A percentile compares a stretch with the other conserved stretches of the same genome.
Evolutionary conservation across 1,139 yeast species (phyloP).

Genomic region (Zhuliangozyma parablackwelliae): DNA sequence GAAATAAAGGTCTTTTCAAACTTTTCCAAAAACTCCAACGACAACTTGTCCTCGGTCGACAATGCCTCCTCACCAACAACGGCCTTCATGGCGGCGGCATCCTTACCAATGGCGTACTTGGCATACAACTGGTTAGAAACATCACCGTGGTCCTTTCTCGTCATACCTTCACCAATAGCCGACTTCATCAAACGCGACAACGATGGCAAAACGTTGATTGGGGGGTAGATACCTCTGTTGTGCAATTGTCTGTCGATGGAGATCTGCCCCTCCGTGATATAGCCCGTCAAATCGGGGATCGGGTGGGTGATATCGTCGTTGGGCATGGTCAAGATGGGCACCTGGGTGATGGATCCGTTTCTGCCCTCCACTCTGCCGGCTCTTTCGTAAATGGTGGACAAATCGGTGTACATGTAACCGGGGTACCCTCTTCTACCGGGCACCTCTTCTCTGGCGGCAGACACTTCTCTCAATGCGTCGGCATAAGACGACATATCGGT

Average conservation of each 20-base stretch:
- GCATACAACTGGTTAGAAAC: conserved; percentile 98
- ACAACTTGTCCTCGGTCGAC: conserved; percentile 93
- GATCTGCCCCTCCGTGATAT: conserved; percentile 98
- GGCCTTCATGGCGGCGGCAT: conserved; percentile 99
- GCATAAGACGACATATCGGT: conserved; percentile 99
- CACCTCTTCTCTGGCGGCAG: conserved; percentile 99
- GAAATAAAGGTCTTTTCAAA: conserved; percentile 92
- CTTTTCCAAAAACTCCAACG: conserved; percentile 94
- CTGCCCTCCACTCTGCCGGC: conserved; percentile 99
- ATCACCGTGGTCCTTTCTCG: conserved; percentile 99
- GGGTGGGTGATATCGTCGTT: conserved; percentile 99
- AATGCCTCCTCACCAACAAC: conserved; percentile 99
- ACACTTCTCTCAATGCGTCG: conserved; percentile 98
- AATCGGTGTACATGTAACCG: conserved; percentile 99
- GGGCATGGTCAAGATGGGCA: conserved; percentile 98
- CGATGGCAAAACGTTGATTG: conserved; percentile 95
- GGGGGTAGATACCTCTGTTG: conserved; percentile 97
- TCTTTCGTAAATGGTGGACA: conserved; percentile 96
- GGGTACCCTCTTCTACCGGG: conserved; percentile 99
- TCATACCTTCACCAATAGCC: conserved; percentile 99
- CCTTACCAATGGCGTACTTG: conserved; percentile 98
- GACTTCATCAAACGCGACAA: conserved; percentile 97
- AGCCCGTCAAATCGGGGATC: conserved; percentile 99
- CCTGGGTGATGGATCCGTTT: conserved; percentile 98
- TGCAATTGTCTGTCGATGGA: conserved; percentile 93